phyloP scores from a whole-genome alignment of 169 alveolate genomes.

The Ichthyophthirius multifiliis region DNA sequence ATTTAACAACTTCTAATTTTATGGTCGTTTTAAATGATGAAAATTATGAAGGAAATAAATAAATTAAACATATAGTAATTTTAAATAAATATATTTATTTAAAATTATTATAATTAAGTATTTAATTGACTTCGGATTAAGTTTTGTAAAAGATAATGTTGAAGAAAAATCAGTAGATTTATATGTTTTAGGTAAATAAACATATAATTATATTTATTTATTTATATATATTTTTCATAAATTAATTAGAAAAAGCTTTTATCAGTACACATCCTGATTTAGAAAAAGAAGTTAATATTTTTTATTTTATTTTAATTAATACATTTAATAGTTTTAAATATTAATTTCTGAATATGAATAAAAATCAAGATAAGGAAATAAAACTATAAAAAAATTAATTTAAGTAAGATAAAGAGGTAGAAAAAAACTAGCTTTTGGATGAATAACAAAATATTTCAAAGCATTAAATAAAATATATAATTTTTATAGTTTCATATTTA shows the following conservation, averaged over 20 bases:
- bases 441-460: too few species aligned
- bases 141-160: slow-evolving; percentile 52
- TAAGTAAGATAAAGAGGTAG: slow-evolving; percentile 65
- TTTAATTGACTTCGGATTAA: slow-evolving; percentile 87
- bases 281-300: slow-evolving; percentile 39
- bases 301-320: slow-evolving; percentile 36
- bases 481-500: too few species aligned
- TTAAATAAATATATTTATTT: background rate
- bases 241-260: slow-evolving; percentile 61
- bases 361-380: slow-evolving; percentile 40
- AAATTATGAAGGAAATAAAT: background rate
- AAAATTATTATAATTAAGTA: slow-evolving; percentile 39
- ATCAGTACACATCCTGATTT: slow-evolving; percentile 70
- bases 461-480: too few species aligned
- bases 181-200: slow-evolving; percentile 66
- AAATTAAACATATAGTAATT: background rate
- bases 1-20: slow-evolving; percentile 88
- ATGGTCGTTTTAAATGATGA: slow-evolving; percentile 40
- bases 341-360: slow-evolving; percentile 38
- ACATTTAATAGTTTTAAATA: slow-evolving; percentile 39
- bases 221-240: background rate
- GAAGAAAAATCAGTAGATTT: slow-evolving; percentile 91
- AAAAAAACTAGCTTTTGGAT: slow-evolving; percentile 72
- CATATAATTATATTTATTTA: background rate
- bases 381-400: slow-evolving; percentile 39